These are phyloP conservation scores for Berkeleyomyces rouxiae DNA, from an alignment of 2,329 filamentous ascomycete genomes.

Conservation along the genomic window DNA sequence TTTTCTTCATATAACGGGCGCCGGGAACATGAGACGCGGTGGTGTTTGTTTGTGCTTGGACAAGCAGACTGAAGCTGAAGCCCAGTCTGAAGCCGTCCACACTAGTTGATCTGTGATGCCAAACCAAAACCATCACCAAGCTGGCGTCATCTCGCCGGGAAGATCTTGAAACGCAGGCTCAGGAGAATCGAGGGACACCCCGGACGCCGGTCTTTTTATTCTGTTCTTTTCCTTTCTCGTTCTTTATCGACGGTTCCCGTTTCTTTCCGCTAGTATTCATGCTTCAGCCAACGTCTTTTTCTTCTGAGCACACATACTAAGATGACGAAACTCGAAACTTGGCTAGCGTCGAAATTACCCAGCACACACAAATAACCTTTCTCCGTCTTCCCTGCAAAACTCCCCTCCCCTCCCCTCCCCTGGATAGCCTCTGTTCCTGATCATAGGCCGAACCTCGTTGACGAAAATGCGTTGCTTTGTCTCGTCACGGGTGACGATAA, in stretches of 20 bases:
- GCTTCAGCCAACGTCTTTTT: too few species aligned
- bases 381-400: neutral
- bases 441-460: too few species aligned
- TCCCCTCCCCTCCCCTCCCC: too few species aligned
- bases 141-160: neutral
- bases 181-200: neutral
- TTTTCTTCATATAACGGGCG: too few species aligned
- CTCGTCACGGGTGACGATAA: neutral
- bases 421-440: too few species aligned
- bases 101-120: too few species aligned
- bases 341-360: neutral
- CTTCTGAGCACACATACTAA: neutral
- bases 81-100: neutral
- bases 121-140: neutral
- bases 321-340: neutral
- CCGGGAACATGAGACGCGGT: neutral
- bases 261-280: neutral
- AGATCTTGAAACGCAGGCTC: neutral
- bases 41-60: neutral
- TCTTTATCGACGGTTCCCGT: neutral
- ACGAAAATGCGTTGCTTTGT: too few species aligned
- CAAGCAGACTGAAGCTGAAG: neutral
- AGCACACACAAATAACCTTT: neutral
- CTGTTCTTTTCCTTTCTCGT: neutral
- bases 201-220: neutral